Evolutionary conservation across 2,329 filamentous ascomycete genomes (phyloP).

Genomic region (Aulographum hederae): DNA sequence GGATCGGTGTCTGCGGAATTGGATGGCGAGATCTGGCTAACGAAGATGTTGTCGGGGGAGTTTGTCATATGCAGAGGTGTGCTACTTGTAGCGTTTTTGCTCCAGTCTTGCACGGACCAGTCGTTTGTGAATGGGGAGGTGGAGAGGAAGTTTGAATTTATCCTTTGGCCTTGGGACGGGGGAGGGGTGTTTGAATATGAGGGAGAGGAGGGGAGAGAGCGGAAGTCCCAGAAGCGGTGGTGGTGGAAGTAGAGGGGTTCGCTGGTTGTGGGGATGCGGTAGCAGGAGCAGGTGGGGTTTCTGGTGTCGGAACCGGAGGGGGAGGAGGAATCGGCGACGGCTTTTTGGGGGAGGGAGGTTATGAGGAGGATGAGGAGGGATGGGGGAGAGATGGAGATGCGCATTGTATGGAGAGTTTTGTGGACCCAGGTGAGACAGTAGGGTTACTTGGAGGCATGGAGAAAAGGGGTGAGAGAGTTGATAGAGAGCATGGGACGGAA

Average conservation of each 20-base stretch:
- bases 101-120: constrained; percentile 27
- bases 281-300: constrained; percentile 31
- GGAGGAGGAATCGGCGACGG: too few species aligned
- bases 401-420: too few species aligned
- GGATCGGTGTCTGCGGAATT: background rate
- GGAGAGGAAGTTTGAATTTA: constrained; percentile 12
- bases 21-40: constrained; percentile 1
- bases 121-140: constrained; percentile 16
- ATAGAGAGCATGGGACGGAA: too few species aligned
- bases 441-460: too few species aligned
- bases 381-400: too few species aligned
- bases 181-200: constrained; percentile 10
- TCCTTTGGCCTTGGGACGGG: constrained; percentile 11
- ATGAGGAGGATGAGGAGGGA: too few species aligned
- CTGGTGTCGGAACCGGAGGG: too few species aligned
- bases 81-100: constrained; percentile 17
- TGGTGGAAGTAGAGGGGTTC: constrained; percentile 29
- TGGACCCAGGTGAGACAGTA: too few species aligned
- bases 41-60: constrained; percentile 28
- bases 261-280: constrained; percentile 24
- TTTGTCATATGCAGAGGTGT: constrained; percentile 26
- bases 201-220: constrained; percentile 18
- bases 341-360: too few species aligned
- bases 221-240: constrained; percentile 34
- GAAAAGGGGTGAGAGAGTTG: too few species aligned